phyloP scores from a whole-genome alignment of 257 asterid genomes.

The Oldenlandia corymbosa region DNA sequence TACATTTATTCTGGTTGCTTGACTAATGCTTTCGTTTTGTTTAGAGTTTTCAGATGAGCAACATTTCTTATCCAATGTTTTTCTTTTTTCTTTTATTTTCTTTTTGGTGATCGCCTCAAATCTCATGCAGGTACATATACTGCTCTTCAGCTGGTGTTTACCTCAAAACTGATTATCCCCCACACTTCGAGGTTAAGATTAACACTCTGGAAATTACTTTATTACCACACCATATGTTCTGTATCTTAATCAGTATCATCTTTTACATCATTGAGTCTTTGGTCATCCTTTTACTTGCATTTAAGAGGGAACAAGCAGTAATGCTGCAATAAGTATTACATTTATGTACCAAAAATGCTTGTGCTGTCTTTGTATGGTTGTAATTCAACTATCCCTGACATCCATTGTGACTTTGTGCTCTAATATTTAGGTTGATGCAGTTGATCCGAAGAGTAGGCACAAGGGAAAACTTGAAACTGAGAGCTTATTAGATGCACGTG shows the following conservation, averaged over 20 bases:
- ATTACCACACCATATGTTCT: too few species aligned
- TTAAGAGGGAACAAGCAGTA: neutral
- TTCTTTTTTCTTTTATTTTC: too few species aligned
- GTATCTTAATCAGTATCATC: neutral
- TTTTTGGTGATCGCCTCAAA: neutral
- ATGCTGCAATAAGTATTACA: too few species aligned
- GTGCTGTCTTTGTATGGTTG: neutral
- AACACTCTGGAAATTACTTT: neutral
- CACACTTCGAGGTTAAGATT: constrained; percentile 64
- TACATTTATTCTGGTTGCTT: neutral
- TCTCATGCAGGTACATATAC: constrained; percentile 63
- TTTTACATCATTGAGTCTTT: neutral
- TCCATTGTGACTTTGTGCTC: constrained; percentile 2
- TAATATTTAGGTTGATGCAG: constrained; percentile 63
- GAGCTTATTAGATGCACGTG: constrained; percentile 60
- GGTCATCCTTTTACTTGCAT: neutral
- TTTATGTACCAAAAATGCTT: neutral
- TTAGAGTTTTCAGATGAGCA: neutral
- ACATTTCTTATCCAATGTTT: too few species aligned
- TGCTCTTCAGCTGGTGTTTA: constrained; percentile 93
- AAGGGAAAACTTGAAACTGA: constrained; percentile 98
- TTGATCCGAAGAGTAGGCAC: constrained; percentile 97
- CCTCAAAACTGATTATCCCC: constrained; percentile 66
- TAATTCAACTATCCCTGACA: neutral
- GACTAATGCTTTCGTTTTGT: neutral